Evolutionary conservation across 768 basidiomycete species (phyloP).

Genomic region (Collybia mongolica): DNA sequence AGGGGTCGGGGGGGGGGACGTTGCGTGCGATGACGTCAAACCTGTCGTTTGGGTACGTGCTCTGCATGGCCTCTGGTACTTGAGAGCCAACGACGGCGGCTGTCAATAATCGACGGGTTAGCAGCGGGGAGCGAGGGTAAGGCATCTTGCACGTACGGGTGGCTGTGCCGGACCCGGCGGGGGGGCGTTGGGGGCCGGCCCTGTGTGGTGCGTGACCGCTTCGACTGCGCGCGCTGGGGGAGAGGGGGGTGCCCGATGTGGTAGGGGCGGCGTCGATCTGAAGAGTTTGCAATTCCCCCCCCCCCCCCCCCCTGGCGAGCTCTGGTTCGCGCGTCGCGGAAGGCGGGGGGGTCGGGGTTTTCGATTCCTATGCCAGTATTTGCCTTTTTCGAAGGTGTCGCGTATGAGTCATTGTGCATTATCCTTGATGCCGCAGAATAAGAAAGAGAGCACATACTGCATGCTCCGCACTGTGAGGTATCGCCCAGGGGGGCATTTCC

Average conservation of each 20-base stretch:
- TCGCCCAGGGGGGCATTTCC: slow-evolving; percentile 90
- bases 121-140: no score
- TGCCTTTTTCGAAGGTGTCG: slow-evolving; percentile 41
- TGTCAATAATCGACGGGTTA: slow-evolving; percentile 12
- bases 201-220: no score
- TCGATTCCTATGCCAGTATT: slow-evolving; percentile 87
- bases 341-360: slow-evolving; percentile 71
- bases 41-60: slow-evolving; percentile 74
- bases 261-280: no score
- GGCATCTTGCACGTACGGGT: no score
- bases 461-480: slow-evolving; percentile 89
- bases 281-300: no score
- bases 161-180: no score
- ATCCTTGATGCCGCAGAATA: slow-evolving; percentile 5
- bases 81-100: slow-evolving; percentile 76
- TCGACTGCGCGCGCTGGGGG: no score
- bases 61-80: slow-evolving; percentile 63
- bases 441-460: slow-evolving; percentile 56
- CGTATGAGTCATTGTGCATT: slow-evolving; percentile 9
- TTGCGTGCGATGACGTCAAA: slow-evolving; percentile 77
- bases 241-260: no score
- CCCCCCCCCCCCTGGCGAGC: slow-evolving; percentile 47
- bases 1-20: slow-evolving; percentile 41
- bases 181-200: no score
- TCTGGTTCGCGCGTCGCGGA: slow-evolving; percentile 66